These are phyloP conservation scores for Hypoxylon rickii DNA, from an alignment of 495 filamentous ascomycete species.

Conservation along the genomic window DNA sequence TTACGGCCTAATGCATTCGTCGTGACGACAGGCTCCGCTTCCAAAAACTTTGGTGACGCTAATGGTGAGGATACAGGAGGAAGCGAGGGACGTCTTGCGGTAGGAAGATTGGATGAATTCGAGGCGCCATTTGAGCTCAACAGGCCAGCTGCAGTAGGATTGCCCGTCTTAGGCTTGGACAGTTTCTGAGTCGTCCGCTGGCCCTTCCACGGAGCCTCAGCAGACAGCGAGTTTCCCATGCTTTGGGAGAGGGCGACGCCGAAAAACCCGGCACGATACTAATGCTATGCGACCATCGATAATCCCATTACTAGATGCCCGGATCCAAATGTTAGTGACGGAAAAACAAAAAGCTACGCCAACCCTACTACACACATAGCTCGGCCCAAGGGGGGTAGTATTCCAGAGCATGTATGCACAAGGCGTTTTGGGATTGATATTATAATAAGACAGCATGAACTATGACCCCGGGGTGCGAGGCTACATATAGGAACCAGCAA, in stretches of 20 bases:
- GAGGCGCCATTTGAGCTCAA: conserved; percentile 44
- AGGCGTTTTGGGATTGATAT: conserved; percentile 9
- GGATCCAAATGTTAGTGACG: conserved; percentile 20
- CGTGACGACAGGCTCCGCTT: conserved; percentile 2
- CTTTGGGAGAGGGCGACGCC: conserved; percentile 26
- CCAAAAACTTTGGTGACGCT: conserved; percentile 17
- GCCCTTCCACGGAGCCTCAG: conserved; percentile 44
- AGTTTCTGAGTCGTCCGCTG: conserved; percentile 47
- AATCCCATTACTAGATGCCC: conserved; percentile 47
- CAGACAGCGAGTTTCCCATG: conserved; percentile 55
- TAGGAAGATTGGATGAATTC: conserved; percentile 28
- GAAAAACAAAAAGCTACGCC: too few species aligned
- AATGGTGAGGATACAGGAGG: conserved; percentile 24
- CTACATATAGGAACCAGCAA: conserved; percentile 13
- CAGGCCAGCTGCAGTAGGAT: conserved; percentile 51
- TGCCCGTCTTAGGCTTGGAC: conserved; percentile 53
- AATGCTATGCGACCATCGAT: conserved; percentile 47
- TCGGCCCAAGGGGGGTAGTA: background rate
- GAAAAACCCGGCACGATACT: conserved; percentile 34
- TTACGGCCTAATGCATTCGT: background rate
- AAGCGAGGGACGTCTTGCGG: conserved; percentile 40
- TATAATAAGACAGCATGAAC: conserved; percentile 21
- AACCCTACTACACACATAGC: conserved; percentile 12
- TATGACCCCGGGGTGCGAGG: conserved; percentile 15
- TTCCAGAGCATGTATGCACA: background rate